These are phyloP conservation scores for Sphaerobolus stellatus DNA, from an alignment of 1,284 basidiomycete species.

Conservation along the genomic window DNA sequence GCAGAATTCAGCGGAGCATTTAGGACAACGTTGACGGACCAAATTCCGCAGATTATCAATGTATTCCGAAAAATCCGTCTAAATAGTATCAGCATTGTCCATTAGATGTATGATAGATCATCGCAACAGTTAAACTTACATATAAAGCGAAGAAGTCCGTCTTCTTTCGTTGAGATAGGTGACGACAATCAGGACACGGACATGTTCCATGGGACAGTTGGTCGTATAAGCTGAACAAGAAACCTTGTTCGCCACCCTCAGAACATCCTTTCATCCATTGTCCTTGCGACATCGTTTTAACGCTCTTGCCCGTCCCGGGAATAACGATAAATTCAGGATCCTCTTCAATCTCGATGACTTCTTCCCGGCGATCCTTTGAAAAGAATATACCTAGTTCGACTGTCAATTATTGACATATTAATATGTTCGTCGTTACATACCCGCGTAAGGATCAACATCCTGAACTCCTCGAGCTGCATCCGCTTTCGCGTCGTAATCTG, in stretches of 20 bases:
- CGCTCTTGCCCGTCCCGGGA: constrained; percentile 43
- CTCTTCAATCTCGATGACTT: constrained; percentile 84
- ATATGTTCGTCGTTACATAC: constrained; percentile 33
- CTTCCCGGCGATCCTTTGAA: constrained; percentile 84
- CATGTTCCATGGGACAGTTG: constrained; percentile 64
- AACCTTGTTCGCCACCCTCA: constrained; percentile 86
- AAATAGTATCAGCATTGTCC: constrained; percentile 10
- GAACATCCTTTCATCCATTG: constrained; percentile 97
- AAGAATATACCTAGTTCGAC: constrained; percentile 76
- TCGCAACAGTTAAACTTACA: constrained; percentile 53
- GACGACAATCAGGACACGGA: constrained; percentile 73
- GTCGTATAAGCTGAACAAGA: constrained; percentile 81
- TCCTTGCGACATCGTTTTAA: constrained; percentile 79
- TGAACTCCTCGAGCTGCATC: constrained; percentile 33
- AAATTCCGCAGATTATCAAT: constrained; percentile 59
- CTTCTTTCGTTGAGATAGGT: constrained; percentile 56
- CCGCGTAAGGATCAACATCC: constrained; percentile 83
- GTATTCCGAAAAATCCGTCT: constrained; percentile 75
- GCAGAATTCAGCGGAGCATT: constrained; percentile 70
- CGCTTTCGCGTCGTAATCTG: constrained; percentile 58
- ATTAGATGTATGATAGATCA: not conserved
- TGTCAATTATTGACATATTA: not conserved
- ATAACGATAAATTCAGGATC: constrained; percentile 58
- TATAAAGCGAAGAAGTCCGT: constrained; percentile 80
- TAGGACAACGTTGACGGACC: constrained; percentile 60